Evolutionary conservation across 306 rosid genomes (phyloP).

Genomic region (Glycine tomentella): DNA sequence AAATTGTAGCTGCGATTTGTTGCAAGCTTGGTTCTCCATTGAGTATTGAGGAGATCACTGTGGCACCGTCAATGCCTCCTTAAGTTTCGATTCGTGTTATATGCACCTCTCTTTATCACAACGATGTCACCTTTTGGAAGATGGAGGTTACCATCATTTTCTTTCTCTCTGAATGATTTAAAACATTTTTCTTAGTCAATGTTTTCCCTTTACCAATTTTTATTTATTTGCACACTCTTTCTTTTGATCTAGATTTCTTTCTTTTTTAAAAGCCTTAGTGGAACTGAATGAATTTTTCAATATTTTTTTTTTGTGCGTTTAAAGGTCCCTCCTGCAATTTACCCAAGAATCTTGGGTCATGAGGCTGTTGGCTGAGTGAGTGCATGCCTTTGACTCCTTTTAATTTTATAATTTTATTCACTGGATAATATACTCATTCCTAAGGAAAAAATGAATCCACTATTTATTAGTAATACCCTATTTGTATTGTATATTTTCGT

Average conservation of each 20-base stretch:
- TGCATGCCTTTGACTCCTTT: not conserved
- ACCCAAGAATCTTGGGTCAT: conserved; percentile 86
- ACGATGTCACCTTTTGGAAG: conserved; percentile 78
- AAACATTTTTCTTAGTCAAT: not conserved
- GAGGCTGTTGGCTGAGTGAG: conserved; percentile 87
- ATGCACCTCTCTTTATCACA: conserved; percentile 80
- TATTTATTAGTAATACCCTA: not conserved
- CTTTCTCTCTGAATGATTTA: not conserved
- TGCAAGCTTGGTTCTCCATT: conserved; percentile 72
- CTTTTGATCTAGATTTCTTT: not conserved
- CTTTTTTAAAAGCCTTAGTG: not conserved
- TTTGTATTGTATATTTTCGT: too few relatives aligned
- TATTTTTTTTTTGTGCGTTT: not conserved
- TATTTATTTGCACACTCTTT: not conserved
- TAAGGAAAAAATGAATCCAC: not conserved
- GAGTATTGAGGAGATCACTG: conserved; percentile 69
- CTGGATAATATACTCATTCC: not conserved
- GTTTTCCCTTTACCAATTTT: not conserved
- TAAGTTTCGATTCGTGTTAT: conserved; percentile 74
- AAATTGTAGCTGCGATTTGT: conserved; percentile 67
- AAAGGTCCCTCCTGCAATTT: conserved; percentile 69
- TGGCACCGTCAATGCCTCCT: conserved; percentile 80
- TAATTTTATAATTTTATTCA: not conserved
- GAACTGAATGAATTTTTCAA: not conserved
- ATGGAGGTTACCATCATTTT: conserved; percentile 57